These are phyloP conservation scores for Ophiostoma perfectum DNA, from an alignment of 2,329 filamentous ascomycete genomes.

Conservation along the genomic window DNA sequence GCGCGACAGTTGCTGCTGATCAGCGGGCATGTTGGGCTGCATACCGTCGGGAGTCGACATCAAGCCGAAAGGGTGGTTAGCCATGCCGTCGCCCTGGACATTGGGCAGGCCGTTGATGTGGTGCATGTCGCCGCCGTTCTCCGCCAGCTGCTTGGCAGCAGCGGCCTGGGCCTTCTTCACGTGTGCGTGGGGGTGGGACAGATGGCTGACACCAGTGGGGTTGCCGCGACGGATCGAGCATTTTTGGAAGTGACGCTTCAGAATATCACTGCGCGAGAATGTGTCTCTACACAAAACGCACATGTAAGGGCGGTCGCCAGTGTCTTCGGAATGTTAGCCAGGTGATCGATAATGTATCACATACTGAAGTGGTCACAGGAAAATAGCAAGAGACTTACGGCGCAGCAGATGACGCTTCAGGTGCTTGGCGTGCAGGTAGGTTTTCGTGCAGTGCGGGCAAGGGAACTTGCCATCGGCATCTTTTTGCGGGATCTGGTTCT, in stretches of 20 bases:
- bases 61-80: constrained; percentile 41
- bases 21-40: constrained; percentile 43
- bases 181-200: constrained; percentile 87
- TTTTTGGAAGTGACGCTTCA: constrained; percentile 99
- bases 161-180: constrained; percentile 64
- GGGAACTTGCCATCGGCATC: constrained; percentile 97
- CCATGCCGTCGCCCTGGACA: constrained; percentile 52
- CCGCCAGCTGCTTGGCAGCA: constrained; percentile 51
- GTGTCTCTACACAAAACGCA: constrained; percentile 97
- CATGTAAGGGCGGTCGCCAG: constrained; percentile 95
- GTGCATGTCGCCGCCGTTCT: constrained; percentile 46
- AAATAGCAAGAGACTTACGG: constrained; percentile 60
- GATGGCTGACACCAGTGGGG: constrained; percentile 86
- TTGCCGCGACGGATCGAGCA: constrained; percentile 95
- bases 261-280: constrained; percentile 93
- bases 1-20: constrained; percentile 53
- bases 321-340: constrained; percentile 55
- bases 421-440: constrained; percentile 95
- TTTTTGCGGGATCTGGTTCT: constrained; percentile 85
- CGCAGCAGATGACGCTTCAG: constrained; percentile 91
- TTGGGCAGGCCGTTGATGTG: constrained; percentile 58
- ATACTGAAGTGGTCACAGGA: background rate
- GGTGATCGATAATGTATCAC: background rate
- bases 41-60: constrained; percentile 42
- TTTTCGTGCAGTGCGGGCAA: constrained; percentile 97